These are phyloP conservation scores for Teunomyces lycoperdinae DNA, from an alignment of 805 yeast genomes.

Conservation along the genomic window DNA sequence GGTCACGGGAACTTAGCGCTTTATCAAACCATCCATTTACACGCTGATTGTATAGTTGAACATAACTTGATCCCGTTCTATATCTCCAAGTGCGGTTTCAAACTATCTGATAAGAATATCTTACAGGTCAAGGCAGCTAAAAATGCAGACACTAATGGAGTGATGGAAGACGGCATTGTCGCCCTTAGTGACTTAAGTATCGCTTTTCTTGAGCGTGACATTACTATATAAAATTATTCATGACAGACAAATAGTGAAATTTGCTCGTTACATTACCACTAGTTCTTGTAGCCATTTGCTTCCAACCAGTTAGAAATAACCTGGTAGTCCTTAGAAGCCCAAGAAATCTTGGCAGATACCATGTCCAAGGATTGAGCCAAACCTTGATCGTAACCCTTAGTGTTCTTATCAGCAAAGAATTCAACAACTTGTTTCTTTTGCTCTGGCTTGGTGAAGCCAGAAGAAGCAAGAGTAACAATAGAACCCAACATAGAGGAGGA, in stretches of 20 bases:
- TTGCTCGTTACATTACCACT: conserved; percentile 1
- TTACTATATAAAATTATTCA: background rate
- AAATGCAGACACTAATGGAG: conserved; percentile 12
- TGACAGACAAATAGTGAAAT: background rate
- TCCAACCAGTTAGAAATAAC: conserved; percentile 50
- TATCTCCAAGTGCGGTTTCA: conserved; percentile 37
- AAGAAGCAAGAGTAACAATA: conserved; percentile 60
- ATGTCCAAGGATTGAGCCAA: conserved; percentile 65
- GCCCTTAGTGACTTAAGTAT: conserved; percentile 42
- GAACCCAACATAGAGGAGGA: conserved; percentile 76
- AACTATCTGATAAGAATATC: conserved; percentile 18
- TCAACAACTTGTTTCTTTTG: conserved; percentile 49
- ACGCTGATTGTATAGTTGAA: conserved; percentile 46
- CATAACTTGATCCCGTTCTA: conserved; percentile 51
- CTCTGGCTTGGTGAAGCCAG: conserved; percentile 57
- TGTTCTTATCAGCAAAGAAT: conserved; percentile 52
- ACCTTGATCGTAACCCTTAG: conserved; percentile 63
- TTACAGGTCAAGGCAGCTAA: conserved; percentile 8
- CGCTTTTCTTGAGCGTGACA: conserved; percentile 31
- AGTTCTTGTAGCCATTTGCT: conserved; percentile 26
- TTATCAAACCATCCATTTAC: conserved; percentile 18
- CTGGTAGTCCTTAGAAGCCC: conserved; percentile 56
- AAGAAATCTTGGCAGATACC: conserved; percentile 51
- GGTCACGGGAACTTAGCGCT: conserved; percentile 3
- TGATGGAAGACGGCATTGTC: conserved; percentile 37